Base-by-base conservation (phyloP, 2,329 filamentous ascomycete species). In the Scorias spongiosa region DNA sequence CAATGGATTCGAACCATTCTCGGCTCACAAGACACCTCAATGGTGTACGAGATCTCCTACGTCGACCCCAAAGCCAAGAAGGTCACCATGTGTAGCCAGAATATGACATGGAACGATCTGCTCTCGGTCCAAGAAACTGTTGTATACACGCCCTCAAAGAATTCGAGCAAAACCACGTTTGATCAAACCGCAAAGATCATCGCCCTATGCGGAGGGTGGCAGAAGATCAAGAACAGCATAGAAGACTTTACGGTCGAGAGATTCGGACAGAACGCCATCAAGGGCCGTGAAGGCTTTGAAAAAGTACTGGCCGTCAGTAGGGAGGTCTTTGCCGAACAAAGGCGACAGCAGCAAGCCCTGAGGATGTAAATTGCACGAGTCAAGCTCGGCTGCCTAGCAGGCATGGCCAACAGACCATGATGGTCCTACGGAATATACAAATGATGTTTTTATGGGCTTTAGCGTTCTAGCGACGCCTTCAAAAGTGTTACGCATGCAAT, bases 51-150 rank as follows among this genome's bases (percentile, higher is more conserved):
- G 69, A 84, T 88, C 39, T 93, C 84, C 46, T 96, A 96, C 64
- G 89, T 98, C 59, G 86, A 96, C 64, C 85, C 85, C 1, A 58
- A 64, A 37, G 71, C 72, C 49, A 86, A 88, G 66, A 93, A 84
- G 51, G 85, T 98, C 58, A 96, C 88, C 48, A 94, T 98, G 84
- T 87, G 88, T 63, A 91, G 84, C 52, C 85, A 86, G 62, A 98
- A 98, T 67, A 71, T 98, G 61, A 96, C 91, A 7, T 91, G 79
- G 76, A 81, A 79, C 50, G 93, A 96, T 58, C 75, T 98, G 43
- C 72, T 96, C 61, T 86, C 76, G 58, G 87, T 95, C 39, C 84
- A 88, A 62, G 91, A 98, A 69, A 95, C 89, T 14, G 88, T 95
- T 50, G 71, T 83, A 44, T 96, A 96, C 68, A 72, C 74, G 53